phyloP scores from a whole-genome alignment of 352 stramenopile species.

The Pythium aristosporum region DNA sequence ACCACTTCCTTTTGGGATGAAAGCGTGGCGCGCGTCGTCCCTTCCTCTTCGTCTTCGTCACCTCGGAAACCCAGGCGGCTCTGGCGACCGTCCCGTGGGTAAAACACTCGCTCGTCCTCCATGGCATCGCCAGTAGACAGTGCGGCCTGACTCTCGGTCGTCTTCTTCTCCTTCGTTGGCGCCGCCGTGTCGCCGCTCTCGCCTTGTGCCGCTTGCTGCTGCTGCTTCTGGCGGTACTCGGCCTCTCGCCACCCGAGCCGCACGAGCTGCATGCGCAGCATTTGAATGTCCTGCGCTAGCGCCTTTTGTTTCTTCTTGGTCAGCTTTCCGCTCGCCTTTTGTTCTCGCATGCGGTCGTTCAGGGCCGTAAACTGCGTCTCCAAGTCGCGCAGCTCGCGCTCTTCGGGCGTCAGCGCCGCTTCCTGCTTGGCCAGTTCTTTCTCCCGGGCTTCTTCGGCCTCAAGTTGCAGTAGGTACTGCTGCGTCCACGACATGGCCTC shows the following conservation, averaged over 20 bases:
- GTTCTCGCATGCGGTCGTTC: constrained; percentile 26
- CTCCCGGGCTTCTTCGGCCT: constrained; percentile 34
- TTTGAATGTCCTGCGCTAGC: constrained; percentile 31
- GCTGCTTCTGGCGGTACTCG: constrained; percentile 31
- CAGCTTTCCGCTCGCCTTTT: constrained; percentile 48
- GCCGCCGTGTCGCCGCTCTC: constrained; percentile 1
- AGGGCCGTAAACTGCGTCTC: constrained; percentile 47
- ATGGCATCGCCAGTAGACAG: neutral
- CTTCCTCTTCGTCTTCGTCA: constrained; percentile 4
- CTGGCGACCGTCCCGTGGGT: constrained; percentile 15
- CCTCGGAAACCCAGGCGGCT: constrained; percentile 22
- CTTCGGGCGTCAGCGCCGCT: constrained; percentile 37
- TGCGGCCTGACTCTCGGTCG: neutral
- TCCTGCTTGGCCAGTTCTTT: constrained; percentile 39
- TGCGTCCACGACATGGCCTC: constrained; percentile 74
- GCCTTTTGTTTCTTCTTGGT: constrained; percentile 60
- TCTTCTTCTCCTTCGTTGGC: constrained; percentile 3
- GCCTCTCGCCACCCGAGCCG: constrained; percentile 31
- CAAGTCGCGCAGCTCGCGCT: constrained; percentile 42
- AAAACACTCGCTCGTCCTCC: constrained; percentile 18
- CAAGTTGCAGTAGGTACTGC: constrained; percentile 67
- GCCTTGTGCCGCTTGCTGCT: constrained; percentile 22
- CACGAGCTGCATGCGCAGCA: constrained; percentile 24
- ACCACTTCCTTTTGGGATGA: neutral
- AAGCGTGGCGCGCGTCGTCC: no score